Evolutionary conservation across 306 rosid species (phyloP).

Genomic region (Prunus salicina): DNA sequence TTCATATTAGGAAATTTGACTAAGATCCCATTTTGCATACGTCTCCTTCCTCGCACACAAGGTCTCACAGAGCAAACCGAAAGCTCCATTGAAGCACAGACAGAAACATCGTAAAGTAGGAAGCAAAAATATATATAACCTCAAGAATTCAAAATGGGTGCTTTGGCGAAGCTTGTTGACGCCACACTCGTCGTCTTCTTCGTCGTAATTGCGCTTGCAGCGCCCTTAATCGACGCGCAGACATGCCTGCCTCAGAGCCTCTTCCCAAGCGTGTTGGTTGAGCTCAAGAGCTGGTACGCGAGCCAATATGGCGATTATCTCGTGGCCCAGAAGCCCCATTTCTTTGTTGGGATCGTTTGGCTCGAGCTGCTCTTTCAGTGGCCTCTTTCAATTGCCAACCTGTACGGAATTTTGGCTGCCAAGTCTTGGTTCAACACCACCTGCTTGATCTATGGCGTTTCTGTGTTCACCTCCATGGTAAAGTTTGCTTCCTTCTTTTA

Average conservation of each 20-base stretch:
- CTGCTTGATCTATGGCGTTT: constrained; percentile 79
- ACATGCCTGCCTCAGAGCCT: constrained; percentile 40
- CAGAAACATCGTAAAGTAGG: no score
- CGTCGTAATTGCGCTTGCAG: constrained; percentile 41
- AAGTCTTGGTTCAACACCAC: constrained; percentile 75
- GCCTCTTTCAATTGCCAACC: constrained; percentile 62
- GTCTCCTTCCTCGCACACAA: neutral
- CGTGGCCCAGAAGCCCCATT: constrained; percentile 56
- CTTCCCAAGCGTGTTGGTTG: constrained; percentile 48
- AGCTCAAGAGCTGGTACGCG: constrained; percentile 52
- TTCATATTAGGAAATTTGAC: neutral
- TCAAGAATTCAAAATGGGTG: constrained; percentile 36
- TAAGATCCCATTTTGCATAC: no score
- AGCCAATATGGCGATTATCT: constrained; percentile 60
- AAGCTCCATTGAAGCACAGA: neutral
- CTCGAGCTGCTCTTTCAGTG: constrained; percentile 75
- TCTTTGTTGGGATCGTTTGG: constrained; percentile 71
- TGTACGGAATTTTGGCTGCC: constrained; percentile 50
- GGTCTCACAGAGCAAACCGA: neutral
- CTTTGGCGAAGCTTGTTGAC: constrained; percentile 47
- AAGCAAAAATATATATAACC: neutral
- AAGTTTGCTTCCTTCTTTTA: constrained; percentile 6
- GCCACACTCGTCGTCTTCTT: constrained; percentile 47
- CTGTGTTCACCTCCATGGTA: constrained; percentile 68
- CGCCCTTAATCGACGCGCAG: constrained; percentile 66